These are phyloP conservation scores for Scheffersomyces quercinus DNA, from an alignment of 1,139 yeast species.

Conservation along the genomic window DNA sequence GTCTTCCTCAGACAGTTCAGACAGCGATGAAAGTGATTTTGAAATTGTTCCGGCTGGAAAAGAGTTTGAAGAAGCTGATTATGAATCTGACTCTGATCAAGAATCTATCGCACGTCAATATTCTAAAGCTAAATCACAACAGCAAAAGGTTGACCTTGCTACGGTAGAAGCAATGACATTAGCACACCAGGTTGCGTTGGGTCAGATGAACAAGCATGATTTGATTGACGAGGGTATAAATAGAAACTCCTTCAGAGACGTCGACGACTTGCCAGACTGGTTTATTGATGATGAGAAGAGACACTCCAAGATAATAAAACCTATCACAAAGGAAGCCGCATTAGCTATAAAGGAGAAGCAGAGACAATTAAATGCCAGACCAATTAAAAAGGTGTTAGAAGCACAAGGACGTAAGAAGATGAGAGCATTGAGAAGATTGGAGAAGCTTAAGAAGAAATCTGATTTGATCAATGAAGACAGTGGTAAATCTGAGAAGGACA, in stretches of 20 bases:
- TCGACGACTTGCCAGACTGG: constrained; percentile 93
- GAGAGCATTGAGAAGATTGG: constrained; percentile 88
- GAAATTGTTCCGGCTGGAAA: constrained; percentile 20
- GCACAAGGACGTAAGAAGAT: constrained; percentile 96
- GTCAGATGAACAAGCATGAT: constrained; percentile 81
- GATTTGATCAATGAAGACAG: constrained; percentile 88
- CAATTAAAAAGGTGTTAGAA: constrained; percentile 95
- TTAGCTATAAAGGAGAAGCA: constrained; percentile 86
- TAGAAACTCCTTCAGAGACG: constrained; percentile 87
- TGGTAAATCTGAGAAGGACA: constrained; percentile 86
- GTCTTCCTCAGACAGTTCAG: constrained; percentile 10
- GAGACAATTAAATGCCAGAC: constrained; percentile 91
- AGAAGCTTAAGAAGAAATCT: constrained; percentile 90
- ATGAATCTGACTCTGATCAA: constrained; percentile 46
- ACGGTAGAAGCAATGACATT: constrained; percentile 97
- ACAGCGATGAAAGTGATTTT: constrained; percentile 15
- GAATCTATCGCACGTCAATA: constrained; percentile 42
- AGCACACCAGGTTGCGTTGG: constrained; percentile 93
- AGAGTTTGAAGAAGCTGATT: constrained; percentile 10
- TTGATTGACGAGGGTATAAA: constrained; percentile 89
- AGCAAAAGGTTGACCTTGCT: constrained; percentile 73
- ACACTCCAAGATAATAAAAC: constrained; percentile 84
- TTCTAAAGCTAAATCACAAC: constrained; percentile 45
- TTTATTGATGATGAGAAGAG: constrained; percentile 86
- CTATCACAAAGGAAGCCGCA: constrained; percentile 96